A percentile compares a stretch with the other conserved stretches of the same genome.
Evolutionary conservation across 345 rosid genomes (phyloP).

Genomic region (Toxicodendron radicans): DNA sequence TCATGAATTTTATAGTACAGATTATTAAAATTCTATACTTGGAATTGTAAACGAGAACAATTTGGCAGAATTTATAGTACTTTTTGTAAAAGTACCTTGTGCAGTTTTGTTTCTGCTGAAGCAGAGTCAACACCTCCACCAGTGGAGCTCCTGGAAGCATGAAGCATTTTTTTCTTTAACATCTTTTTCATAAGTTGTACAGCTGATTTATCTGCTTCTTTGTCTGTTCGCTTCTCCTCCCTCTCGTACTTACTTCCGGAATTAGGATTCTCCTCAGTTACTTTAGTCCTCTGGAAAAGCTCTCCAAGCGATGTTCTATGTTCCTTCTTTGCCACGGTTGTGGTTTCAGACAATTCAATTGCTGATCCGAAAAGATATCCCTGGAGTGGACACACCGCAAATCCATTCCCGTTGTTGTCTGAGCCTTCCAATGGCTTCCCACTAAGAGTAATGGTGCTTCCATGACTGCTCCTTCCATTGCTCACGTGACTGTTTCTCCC

Average conservation of each 20-base stretch:
- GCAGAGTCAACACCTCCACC: conserved; percentile 44
- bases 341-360: conserved; percentile 59
- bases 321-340: conserved; percentile 59
- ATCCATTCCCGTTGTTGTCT: conserved; percentile 50
- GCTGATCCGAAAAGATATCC: conserved; percentile 77
- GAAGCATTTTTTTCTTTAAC: conserved; percentile 58
- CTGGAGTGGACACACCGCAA: conserved; percentile 65
- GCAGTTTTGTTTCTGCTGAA: conserved; percentile 64
- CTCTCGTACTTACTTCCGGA: conserved; percentile 41
- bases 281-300: conserved; percentile 67
- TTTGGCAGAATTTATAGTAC: too few relatives aligned
- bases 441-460: conserved; percentile 70
- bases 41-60: too few relatives aligned
- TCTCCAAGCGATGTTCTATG: conserved; percentile 75
- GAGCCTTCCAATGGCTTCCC: conserved; percentile 60
- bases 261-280: conserved; percentile 41
- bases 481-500: conserved; percentile 73
- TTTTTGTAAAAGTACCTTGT: conserved; percentile 42
- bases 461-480: conserved; percentile 72
- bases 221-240: conserved; percentile 54
- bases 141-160: conserved; percentile 47
- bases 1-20: too few relatives aligned
- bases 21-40: too few relatives aligned
- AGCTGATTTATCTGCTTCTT: conserved; percentile 63
- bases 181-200: conserved; percentile 59